Base-by-base conservation (phyloP, 2,329 filamentous ascomycete genomes). In the Colletotrichum echinochloae region DNA sequence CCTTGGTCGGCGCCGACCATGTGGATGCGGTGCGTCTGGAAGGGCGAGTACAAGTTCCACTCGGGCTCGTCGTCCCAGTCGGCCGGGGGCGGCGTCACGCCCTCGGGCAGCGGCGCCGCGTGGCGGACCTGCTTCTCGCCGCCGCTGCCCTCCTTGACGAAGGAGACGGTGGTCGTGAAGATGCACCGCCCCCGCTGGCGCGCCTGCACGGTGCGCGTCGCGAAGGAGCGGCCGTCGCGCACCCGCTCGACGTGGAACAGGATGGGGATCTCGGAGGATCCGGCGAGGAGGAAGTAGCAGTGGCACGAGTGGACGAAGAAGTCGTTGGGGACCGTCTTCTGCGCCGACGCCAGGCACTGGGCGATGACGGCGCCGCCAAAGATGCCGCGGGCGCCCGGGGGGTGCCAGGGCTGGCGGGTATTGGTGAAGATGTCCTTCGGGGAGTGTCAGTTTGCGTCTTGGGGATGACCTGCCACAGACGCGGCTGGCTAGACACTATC, bases 251-350 rank as follows among this genome's bases (percentile, higher is more conserved):
- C 96, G 79, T 98, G 94, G 84, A 97, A 98, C 72, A 98, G 87
- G 74, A 98, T 92, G 39, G 96, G 95, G 23, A 96, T 91, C 71
- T 92, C 89, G 16, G 90, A 87, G 77, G 95, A 93, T 35, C 96
- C 96, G 5, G 95, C 95, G 2, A 98, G 90, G 41, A 99, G 91
- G 81, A 99, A 99, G 85, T 98, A 99, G 88, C 96, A 98, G 87
- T 99, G 96, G 92, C 97, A 98, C 78, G 92, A 95, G 85, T 99
- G 96, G 60, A 96, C 90, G 70, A 91, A 88, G 81, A 97, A 98
- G 78, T 93, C 86, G 33, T 85, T 80, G 0, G 92, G 91, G 2
- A 99, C 93, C 11, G 96, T 99, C 78, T 90, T 89, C 81, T 97
- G 94, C 30, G 94, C 96, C 2, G 96, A 94, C 55, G 92, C 88